Percentiles rank a stretch among this genome's conserved stretches.
phyloP scores from a whole-genome alignment of 352 stramenopile species.

The Phytophthora megakarya region DNA sequence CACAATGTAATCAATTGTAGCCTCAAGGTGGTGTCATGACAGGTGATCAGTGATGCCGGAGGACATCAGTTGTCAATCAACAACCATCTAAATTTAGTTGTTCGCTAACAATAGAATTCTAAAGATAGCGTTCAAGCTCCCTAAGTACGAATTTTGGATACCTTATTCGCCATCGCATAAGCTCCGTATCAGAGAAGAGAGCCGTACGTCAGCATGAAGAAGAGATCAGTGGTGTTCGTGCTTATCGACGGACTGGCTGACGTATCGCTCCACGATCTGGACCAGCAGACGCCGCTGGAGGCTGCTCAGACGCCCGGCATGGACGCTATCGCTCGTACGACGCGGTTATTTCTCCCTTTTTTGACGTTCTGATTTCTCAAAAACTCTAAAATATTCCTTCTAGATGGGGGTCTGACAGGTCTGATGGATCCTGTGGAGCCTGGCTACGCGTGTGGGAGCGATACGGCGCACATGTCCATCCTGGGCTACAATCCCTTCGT shows the following conservation, averaged over 20 bases:
- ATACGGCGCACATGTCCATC: conserved; percentile 91
- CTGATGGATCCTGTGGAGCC: conserved; percentile 87
- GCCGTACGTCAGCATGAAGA: conserved; percentile 36
- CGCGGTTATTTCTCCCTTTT: not conserved
- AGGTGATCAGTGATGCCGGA: not conserved
- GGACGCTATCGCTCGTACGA: conserved; percentile 80
- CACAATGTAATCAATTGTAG: too few relatives aligned
- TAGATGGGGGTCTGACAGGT: conserved; percentile 77
- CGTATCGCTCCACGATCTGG: conserved; percentile 65
- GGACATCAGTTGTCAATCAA: too few relatives aligned
- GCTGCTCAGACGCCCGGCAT: conserved; percentile 76
- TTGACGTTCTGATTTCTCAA: not conserved
- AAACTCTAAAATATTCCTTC: not conserved
- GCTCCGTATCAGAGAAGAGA: not conserved
- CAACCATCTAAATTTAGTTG: not conserved
- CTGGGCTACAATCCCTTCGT: conserved; percentile 86
- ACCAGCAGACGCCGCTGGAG: conserved; percentile 65
- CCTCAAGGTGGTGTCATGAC: not conserved
- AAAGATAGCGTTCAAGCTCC: not conserved
- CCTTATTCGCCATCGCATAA: not conserved
- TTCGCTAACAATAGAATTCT: not conserved
- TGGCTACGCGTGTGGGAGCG: conserved; percentile 83
- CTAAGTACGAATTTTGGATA: conserved; percentile 20
- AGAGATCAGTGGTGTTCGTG: conserved; percentile 78
- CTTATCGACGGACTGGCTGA: conserved; percentile 88